phyloP scores from a whole-genome alignment of 306 rosid genomes.

The Oemleria cerasiformis region DNA sequence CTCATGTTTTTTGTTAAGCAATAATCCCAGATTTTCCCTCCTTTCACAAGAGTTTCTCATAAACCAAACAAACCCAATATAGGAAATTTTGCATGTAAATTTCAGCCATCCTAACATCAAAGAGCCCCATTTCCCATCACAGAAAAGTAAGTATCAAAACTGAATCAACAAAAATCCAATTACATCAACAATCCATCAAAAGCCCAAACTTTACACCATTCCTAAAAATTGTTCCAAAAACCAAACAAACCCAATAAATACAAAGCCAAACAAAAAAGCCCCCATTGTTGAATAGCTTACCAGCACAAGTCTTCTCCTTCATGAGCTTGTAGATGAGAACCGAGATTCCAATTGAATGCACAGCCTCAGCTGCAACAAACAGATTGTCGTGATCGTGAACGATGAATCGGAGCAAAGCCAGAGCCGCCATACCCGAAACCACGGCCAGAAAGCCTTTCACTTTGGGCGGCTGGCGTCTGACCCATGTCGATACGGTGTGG shows the following conservation, averaged over 20 bases:
- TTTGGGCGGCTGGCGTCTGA: slow-evolving; percentile 83
- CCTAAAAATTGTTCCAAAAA: background rate
- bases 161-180: background rate
- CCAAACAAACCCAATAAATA: background rate
- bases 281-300: slow-evolving; percentile 26
- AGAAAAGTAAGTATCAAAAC: background rate
- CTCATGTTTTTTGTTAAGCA: background rate
- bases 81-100: background rate
- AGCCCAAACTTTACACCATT: background rate
- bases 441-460: slow-evolving; percentile 85
- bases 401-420: slow-evolving; percentile 68
- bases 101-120: background rate
- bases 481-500: slow-evolving; percentile 62
- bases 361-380: slow-evolving; percentile 90
- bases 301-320: slow-evolving; percentile 91
- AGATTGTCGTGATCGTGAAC: slow-evolving; percentile 94
- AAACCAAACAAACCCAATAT: background rate
- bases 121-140: slow-evolving; percentile 7
- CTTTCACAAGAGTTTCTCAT: background rate
- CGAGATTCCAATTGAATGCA: slow-evolving; percentile 78
- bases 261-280: background rate
- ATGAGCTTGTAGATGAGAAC: slow-evolving; percentile 86
- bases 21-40: slow-evolving; percentile 1
- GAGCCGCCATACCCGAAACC: slow-evolving; percentile 76
- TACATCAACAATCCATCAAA: background rate